Percentiles rank a stretch among this genome's conserved stretches.
Conservation (phyloP, 352 stramenopile species). For the Pythium sukuiense region DNA sequence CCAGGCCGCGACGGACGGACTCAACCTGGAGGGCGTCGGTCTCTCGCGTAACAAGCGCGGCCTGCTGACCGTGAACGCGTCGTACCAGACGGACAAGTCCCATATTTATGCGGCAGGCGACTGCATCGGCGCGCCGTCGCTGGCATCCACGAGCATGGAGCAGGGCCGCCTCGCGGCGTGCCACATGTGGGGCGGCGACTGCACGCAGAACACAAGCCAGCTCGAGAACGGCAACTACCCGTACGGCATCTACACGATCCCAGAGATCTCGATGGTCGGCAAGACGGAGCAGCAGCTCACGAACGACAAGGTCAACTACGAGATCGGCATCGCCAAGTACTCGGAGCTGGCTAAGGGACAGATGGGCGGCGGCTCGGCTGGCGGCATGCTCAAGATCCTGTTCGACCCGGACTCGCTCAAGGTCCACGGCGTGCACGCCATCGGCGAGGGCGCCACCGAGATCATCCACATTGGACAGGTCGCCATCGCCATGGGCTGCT, state of each 20-base stretch:
- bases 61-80: conserved; percentile 84
- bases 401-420: conserved; percentile 83
- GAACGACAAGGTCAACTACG: conserved; percentile 76
- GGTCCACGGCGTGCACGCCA: conserved; percentile 85
- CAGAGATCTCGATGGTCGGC: conserved; percentile 91
- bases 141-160: conserved; percentile 91
- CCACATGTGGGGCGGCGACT: conserved; percentile 80
- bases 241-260: conserved; percentile 92
- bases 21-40: conserved; percentile 83
- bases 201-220: conserved; percentile 63
- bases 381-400: conserved; percentile 85
- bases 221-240: conserved; percentile 82
- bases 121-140: conserved; percentile 83
- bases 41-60: conserved; percentile 77
- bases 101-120: conserved; percentile 90
- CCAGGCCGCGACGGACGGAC: conserved; percentile 71
- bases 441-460: conserved; percentile 88
- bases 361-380: conserved; percentile 81
- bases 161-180: conserved; percentile 80
- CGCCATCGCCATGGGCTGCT: conserved; percentile 76
- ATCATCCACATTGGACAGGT: conserved; percentile 94
- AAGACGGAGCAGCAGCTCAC: conserved; percentile 89
- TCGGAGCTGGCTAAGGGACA: conserved; percentile 89
- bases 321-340: conserved; percentile 87
- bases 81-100: conserved; percentile 83